Conservation (phyloP, 2,329 filamentous ascomycete genomes). For the Penicillium sp. region DNA sequence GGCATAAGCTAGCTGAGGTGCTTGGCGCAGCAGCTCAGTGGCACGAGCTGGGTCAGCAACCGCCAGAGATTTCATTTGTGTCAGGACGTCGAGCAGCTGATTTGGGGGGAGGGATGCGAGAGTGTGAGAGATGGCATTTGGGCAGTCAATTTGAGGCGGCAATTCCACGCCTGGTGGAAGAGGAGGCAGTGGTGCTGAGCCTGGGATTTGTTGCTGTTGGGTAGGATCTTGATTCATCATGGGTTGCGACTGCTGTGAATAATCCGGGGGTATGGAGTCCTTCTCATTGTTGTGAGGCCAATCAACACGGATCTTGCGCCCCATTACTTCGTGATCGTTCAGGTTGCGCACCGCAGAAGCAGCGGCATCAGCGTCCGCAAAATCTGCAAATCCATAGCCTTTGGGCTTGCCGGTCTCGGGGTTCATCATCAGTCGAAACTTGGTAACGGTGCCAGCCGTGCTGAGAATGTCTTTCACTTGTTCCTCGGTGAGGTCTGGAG, state of each 20-base stretch:
- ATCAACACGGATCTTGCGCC: slow-evolving; percentile 88
- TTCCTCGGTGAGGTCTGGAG: slow-evolving; percentile 86
- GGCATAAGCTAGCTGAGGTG: slow-evolving; percentile 89
- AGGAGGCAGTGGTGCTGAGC: slow-evolving; percentile 64
- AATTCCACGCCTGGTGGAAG: slow-evolving; percentile 83
- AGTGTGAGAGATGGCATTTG: slow-evolving; percentile 89
- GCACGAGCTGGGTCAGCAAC: slow-evolving; percentile 77
- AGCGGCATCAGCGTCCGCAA: slow-evolving; percentile 86
- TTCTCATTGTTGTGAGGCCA: slow-evolving; percentile 90
- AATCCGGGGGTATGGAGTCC: slow-evolving; percentile 58
- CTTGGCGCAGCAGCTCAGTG: slow-evolving; percentile 80
- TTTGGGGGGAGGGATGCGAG: slow-evolving; percentile 80
- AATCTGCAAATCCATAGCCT: slow-evolving; percentile 95
- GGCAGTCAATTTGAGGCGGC: slow-evolving; percentile 75
- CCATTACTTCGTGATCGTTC: slow-evolving; percentile 94
- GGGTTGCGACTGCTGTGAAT: slow-evolving; percentile 43
- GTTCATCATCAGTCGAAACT: slow-evolving; percentile 92
- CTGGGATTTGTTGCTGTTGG: slow-evolving; percentile 39
- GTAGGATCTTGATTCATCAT: slow-evolving; percentile 37
- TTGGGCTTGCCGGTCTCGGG: slow-evolving; percentile 92
- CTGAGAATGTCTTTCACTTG: slow-evolving; percentile 93
- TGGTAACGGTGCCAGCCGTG: slow-evolving; percentile 83
- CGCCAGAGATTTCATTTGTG: slow-evolving; percentile 91
- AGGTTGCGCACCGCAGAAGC: slow-evolving; percentile 92
- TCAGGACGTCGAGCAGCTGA: slow-evolving; percentile 88